Evolutionary conservation across 2,329 filamentous ascomycete genomes (phyloP).

Genomic region (Penicillium digitatum): DNA sequence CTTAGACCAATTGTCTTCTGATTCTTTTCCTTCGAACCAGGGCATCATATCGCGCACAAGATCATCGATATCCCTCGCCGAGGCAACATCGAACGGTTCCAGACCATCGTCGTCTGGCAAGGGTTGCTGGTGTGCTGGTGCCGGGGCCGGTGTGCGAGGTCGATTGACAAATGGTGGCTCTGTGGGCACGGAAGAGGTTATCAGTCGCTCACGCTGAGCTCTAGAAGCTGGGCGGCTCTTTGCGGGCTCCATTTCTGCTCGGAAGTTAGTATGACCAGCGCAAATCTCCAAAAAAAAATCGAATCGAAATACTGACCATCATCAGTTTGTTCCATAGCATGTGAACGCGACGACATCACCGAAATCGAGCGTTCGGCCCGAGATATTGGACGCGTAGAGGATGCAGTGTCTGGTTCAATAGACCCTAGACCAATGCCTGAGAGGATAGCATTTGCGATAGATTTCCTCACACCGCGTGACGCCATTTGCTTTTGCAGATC

Average conservation of each 20-base stretch:
- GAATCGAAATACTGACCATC: constrained; percentile 17
- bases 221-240: constrained; percentile 22
- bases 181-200: constrained; percentile 7
- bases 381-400: constrained; percentile 26
- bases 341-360: constrained; percentile 30
- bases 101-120: constrained; percentile 62
- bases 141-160: constrained; percentile 19
- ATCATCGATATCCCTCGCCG: constrained; percentile 82
- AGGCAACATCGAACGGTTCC: constrained; percentile 79
- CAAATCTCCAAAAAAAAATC: background rate
- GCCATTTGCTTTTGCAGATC: constrained; percentile 84
- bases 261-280: background rate
- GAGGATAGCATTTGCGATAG: constrained; percentile 78
- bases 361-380: constrained; percentile 32
- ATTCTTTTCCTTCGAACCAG: constrained; percentile 81
- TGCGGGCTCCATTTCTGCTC: constrained; percentile 17
- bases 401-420: constrained; percentile 24
- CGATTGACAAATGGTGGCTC: constrained; percentile 35
- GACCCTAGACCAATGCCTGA: constrained; percentile 61
- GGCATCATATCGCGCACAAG: constrained; percentile 75
- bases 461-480: constrained; percentile 77
- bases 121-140: constrained; percentile 5
- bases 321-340: constrained; percentile 20
- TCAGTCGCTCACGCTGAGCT: constrained; percentile 18
- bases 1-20: constrained; percentile 85